Conservation (phyloP, 1,284 basidiomycete genomes). For the Sanguinoderma infundibulare region DNA sequence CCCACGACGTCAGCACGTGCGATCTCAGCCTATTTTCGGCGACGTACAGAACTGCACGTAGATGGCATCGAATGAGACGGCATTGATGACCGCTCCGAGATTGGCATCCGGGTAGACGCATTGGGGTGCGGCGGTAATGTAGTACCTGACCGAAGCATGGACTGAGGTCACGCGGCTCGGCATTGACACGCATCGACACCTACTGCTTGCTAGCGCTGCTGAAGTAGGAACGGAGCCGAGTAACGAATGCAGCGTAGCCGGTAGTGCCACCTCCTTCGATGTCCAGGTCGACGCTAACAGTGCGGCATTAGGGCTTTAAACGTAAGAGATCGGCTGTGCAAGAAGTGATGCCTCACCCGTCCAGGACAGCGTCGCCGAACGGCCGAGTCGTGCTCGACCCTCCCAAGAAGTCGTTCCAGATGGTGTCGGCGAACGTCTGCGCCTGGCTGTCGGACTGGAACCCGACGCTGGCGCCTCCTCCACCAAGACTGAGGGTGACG, state of each 20-base stretch:
- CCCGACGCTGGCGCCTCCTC: constrained; percentile 45
- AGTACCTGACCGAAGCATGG: constrained; percentile 54
- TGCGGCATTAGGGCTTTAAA: background rate
- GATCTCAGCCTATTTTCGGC: background rate
- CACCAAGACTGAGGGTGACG: constrained; percentile 47
- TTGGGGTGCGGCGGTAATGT: constrained; percentile 61
- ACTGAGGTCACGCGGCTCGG: background rate
- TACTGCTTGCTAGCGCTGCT: constrained; percentile 58
- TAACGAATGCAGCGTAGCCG: constrained; percentile 63
- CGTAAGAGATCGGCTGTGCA: background rate
- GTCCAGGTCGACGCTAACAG: constrained; percentile 62
- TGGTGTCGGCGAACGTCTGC: constrained; percentile 55
- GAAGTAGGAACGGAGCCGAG: constrained; percentile 55
- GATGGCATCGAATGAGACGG: constrained; percentile 59
- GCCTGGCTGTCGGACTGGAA: constrained; percentile 60
- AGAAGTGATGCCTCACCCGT: constrained; percentile 51
- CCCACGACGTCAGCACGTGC: background rate
- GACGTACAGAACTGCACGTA: constrained; percentile 55
- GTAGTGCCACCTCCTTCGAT: constrained; percentile 65
- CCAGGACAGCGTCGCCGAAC: constrained; percentile 65
- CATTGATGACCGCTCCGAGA: constrained; percentile 54
- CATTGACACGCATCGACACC: constrained; percentile 11
- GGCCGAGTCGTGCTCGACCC: constrained; percentile 61
- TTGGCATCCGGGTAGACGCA: constrained; percentile 60
- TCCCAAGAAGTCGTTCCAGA: constrained; percentile 69